Evolutionary conservation across 208 protist genomes (phyloP).

Genomic region (Wallacemonas sp.): DNA sequence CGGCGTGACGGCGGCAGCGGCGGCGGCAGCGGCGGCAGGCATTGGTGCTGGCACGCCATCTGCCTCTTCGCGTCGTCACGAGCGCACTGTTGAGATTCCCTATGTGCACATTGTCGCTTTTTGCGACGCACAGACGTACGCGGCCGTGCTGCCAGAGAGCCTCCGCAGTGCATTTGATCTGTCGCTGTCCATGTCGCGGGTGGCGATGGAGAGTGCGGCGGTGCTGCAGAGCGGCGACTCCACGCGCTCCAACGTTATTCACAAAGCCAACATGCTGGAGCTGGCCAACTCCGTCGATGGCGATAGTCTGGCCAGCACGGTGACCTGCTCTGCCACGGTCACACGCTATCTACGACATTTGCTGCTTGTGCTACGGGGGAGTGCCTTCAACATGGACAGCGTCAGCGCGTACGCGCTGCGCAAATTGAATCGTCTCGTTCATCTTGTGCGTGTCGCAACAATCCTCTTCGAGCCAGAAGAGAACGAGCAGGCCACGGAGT

Average conservation of each 20-base stretch:
- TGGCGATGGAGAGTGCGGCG: constrained; percentile 78
- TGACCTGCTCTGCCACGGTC: constrained; percentile 57
- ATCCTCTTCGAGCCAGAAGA: constrained; percentile 72
- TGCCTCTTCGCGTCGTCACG: background rate
- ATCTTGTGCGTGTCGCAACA: constrained; percentile 52
- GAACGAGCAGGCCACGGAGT: constrained; percentile 17
- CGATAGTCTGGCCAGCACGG: constrained; percentile 54
- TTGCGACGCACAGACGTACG: constrained; percentile 54
- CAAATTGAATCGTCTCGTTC: constrained; percentile 13
- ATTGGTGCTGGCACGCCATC: background rate
- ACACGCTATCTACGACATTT: constrained; percentile 80
- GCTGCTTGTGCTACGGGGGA: constrained; percentile 64
- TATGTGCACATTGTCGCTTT: constrained; percentile 82
- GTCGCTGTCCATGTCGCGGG: constrained; percentile 78
- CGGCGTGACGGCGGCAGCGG: too few relatives aligned
- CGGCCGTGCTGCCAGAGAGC: constrained; percentile 53
- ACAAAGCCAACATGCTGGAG: constrained; percentile 76
- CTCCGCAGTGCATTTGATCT: constrained; percentile 73
- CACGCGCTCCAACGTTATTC: constrained; percentile 68
- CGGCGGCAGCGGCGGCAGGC: too few relatives aligned
- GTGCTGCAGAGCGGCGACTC: constrained; percentile 69
- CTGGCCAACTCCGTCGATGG: constrained; percentile 54
- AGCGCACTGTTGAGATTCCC: constrained; percentile 23
- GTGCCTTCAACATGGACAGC: constrained; percentile 30
- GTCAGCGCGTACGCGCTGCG: constrained; percentile 17